Conservation (phyloP, 1,284 basidiomycete species). For the Naganishia albida region DNA sequence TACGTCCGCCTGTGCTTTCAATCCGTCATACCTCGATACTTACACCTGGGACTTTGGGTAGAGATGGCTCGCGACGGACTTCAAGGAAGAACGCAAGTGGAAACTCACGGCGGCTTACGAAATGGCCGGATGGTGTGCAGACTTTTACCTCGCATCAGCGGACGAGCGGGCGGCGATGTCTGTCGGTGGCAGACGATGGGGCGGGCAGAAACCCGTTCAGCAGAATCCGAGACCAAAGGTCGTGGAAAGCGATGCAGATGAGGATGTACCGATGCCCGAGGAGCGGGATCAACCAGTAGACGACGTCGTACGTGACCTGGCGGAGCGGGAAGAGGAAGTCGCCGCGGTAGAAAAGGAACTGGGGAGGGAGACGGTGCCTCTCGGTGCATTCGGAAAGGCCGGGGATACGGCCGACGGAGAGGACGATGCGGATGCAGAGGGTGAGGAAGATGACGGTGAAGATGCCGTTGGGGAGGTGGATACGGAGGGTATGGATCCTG, state of each 20-base stretch:
- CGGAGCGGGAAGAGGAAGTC: constrained; percentile 28
- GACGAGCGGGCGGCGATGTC: constrained; percentile 70
- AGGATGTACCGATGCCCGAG: constrained; percentile 35
- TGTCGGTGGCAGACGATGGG: constrained; percentile 53
- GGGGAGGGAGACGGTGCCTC: not conserved
- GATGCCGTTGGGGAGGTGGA: constrained; percentile 41
- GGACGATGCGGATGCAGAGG: constrained; percentile 46
- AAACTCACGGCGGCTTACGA: constrained; percentile 83
- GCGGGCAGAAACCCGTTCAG: constrained; percentile 33
- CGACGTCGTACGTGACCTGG: constrained; percentile 35
- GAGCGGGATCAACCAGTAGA: constrained; percentile 39
- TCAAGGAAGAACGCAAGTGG: constrained; percentile 90
- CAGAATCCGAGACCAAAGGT: constrained; percentile 31
- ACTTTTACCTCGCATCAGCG: constrained; percentile 77
- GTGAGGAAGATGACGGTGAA: constrained; percentile 44
- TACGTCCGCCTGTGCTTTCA: constrained; percentile 51
- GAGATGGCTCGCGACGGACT: constrained; percentile 90
- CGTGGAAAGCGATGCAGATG: constrained; percentile 27
- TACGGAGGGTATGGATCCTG: constrained; percentile 36
- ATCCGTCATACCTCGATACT: not conserved
- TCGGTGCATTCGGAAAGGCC: not conserved
- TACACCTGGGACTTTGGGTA: constrained; percentile 5
- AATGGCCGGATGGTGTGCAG: constrained; percentile 77
- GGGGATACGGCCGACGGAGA: constrained; percentile 35
- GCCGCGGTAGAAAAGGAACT: constrained; percentile 28